phyloP scores from a whole-genome alignment of 139 green algal genomes.

The Coelastrella sp. region DNA sequence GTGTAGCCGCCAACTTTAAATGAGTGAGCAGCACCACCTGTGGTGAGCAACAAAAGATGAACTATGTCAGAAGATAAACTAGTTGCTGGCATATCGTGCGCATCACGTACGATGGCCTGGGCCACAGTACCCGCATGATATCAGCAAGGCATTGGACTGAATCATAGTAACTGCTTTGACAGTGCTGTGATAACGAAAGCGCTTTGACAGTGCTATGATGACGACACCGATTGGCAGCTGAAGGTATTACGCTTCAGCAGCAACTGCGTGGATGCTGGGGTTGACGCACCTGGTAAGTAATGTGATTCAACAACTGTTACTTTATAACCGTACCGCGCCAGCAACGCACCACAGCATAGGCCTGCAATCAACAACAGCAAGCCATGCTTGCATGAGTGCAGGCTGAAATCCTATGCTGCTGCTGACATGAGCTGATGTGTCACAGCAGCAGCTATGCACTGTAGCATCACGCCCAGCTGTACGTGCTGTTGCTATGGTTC shows the following conservation, averaged over 20 bases:
- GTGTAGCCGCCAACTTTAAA: conserved; percentile 82
- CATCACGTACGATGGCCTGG: not conserved
- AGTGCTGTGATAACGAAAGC: too few relatives aligned
- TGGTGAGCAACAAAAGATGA: not conserved
- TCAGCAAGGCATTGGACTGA: too few relatives aligned
- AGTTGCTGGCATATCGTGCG: not conserved
- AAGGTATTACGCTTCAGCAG: not conserved
- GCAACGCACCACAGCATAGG: conserved; percentile 81
- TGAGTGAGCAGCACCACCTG: conserved; percentile 79
- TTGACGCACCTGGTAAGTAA: conserved; percentile 75
- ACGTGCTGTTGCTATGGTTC: too few relatives aligned
- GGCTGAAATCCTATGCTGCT: too few relatives aligned
- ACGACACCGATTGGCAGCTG: not conserved
- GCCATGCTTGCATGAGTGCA: too few relatives aligned
- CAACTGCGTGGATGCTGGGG: not conserved
- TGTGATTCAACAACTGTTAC: conserved; percentile 87
- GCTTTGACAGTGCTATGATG: not conserved
- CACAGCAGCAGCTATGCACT: too few relatives aligned
- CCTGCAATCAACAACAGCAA: conserved; percentile 46
- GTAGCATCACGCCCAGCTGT: too few relatives aligned
- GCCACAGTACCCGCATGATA: too few relatives aligned
- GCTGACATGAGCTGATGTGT: too few relatives aligned
- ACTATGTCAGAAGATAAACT: too few relatives aligned
- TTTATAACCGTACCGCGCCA: conserved; percentile 74
- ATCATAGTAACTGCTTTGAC: not conserved